Percentiles rank a stretch among this genome's conserved stretches.
Evolutionary conservation across 805 yeast species (phyloP).

Genomic region (Cyberlindnera xylosilytica): DNA sequence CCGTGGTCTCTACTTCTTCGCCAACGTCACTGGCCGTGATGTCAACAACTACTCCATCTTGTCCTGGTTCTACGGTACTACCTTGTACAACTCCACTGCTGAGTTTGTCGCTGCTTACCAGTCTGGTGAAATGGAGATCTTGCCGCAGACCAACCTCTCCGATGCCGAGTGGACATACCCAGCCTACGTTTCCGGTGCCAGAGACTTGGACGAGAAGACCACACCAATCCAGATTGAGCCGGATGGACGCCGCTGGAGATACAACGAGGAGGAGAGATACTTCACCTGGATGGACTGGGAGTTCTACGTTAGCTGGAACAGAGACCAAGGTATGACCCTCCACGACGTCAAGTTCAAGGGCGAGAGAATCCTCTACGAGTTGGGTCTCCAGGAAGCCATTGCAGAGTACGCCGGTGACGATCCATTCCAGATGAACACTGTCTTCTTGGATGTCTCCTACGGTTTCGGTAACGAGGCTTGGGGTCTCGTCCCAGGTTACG

Average conservation of each 20-base stretch:
- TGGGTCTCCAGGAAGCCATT: conserved; percentile 30
- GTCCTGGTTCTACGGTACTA: conserved; percentile 25
- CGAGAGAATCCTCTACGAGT: conserved; percentile 28
- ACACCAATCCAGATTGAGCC: conserved; percentile 27
- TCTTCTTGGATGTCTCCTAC: conserved; percentile 26
- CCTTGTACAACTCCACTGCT: conserved; percentile 22
- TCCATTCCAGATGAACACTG: conserved; percentile 29
- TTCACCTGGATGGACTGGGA: conserved; percentile 32
- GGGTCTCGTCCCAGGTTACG: conserved; percentile 29
- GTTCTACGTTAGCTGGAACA: conserved; percentile 26
- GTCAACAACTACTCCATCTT: conserved; percentile 12
- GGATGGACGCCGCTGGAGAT: conserved; percentile 29
- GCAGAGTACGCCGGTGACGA: conserved; percentile 32
- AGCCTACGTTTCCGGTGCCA: conserved; percentile 18
- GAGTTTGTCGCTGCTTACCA: conserved; percentile 26
- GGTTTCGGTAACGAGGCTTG: conserved; percentile 31
- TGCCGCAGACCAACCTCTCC: conserved; percentile 14
- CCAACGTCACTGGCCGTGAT: conserved; percentile 25
- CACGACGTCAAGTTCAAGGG: conserved; percentile 29
- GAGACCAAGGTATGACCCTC: conserved; percentile 26
- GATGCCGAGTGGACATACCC: conserved; percentile 14
- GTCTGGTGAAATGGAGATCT: conserved; percentile 17
- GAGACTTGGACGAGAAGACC: conserved; percentile 24
- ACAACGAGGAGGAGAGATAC: conserved; percentile 25
- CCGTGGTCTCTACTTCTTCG: conserved; percentile 23